Evolutionary conservation across 2,329 filamentous ascomycete genomes (phyloP).

Genomic region (Fulvia fulva): DNA sequence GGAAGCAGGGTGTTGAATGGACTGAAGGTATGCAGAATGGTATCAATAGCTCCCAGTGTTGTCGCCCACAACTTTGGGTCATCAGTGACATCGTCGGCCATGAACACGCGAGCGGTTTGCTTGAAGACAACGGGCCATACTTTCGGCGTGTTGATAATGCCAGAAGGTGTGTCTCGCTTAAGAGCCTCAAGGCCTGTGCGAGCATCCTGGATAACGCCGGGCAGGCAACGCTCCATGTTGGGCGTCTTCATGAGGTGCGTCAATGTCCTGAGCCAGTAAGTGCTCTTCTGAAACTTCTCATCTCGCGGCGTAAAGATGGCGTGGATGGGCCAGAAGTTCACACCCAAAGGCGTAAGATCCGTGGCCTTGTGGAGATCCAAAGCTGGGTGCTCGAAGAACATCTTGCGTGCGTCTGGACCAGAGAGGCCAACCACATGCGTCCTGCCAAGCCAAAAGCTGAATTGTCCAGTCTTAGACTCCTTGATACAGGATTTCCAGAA

Average conservation of each 20-base stretch:
- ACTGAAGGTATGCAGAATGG: slow-evolving; percentile 8
- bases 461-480: slow-evolving; percentile 12
- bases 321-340: too few relatives aligned
- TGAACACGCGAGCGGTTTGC: slow-evolving; percentile 2
- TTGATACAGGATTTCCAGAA: slow-evolving; percentile 6
- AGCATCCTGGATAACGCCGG: too few relatives aligned
- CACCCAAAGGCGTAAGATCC: slow-evolving; percentile 9
- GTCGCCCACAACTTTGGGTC: too few relatives aligned
- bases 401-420: slow-evolving; percentile 12
- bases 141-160: slow-evolving; percentile 5
- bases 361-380: slow-evolving; percentile 11
- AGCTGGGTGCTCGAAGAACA: slow-evolving; percentile 10
- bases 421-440: slow-evolving; percentile 12
- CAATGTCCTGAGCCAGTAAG: too few relatives aligned
- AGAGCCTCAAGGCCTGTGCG: slow-evolving; percentile 3
- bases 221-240: too few relatives aligned
- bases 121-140: slow-evolving; percentile 5
- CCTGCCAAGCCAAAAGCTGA: slow-evolving; percentile 17
- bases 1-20: slow-evolving; percentile 7
- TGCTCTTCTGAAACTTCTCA: too few relatives aligned
- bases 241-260: too few relatives aligned
- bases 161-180: background rate
- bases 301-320: too few relatives aligned
- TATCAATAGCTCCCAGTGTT: background rate
- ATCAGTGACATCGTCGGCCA: slow-evolving; percentile 4